Conservation (phyloP, 805 yeast species). For the Groenewaldozyma tartarivorans region DNA sequence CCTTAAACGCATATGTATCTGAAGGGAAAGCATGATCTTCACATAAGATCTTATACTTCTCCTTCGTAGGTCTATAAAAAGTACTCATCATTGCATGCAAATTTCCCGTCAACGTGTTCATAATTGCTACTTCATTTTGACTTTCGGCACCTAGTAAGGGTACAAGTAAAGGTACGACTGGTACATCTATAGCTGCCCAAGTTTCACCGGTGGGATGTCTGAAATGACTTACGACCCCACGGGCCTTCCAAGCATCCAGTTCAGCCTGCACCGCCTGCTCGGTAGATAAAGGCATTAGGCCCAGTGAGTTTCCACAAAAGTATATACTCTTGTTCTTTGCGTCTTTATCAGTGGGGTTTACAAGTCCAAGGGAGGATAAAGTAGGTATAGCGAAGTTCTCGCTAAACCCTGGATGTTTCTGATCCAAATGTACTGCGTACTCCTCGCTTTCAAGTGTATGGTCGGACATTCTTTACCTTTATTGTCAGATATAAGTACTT, state of each 20-base stretch:
- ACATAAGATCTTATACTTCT: slow-evolving; percentile 60
- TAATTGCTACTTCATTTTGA: slow-evolving; percentile 66
- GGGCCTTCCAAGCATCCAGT: slow-evolving; percentile 67
- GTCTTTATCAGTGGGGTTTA: slow-evolving; percentile 1
- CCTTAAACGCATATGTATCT: slow-evolving; percentile 76
- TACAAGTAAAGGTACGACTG: slow-evolving; percentile 58
- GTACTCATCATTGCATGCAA: slow-evolving; percentile 63
- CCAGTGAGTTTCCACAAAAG: slow-evolving; percentile 90
- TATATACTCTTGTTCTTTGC: slow-evolving; percentile 36
- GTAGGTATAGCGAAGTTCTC: slow-evolving; percentile 61
- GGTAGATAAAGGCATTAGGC: slow-evolving; percentile 70
- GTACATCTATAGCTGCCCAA: slow-evolving; percentile 83
- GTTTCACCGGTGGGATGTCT: slow-evolving; percentile 36
- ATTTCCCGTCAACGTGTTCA: slow-evolving; percentile 80
- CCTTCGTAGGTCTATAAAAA: slow-evolving; percentile 60
- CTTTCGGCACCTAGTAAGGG: slow-evolving; percentile 66
- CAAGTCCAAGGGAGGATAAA: slow-evolving; percentile 43
- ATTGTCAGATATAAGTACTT: too few species aligned
- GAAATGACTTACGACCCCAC: slow-evolving; percentile 85
- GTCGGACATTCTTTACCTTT: too few species aligned
- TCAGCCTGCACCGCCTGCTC: slow-evolving; percentile 51
- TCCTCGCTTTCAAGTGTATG: too few species aligned
- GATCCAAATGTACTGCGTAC: slow-evolving; percentile 30
- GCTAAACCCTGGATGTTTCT: slow-evolving; percentile 27
- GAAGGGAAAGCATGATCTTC: slow-evolving; percentile 90